Evolutionary conservation across 2,329 filamentous ascomycete genomes (phyloP).

Genomic region (Fusarium sp.): DNA sequence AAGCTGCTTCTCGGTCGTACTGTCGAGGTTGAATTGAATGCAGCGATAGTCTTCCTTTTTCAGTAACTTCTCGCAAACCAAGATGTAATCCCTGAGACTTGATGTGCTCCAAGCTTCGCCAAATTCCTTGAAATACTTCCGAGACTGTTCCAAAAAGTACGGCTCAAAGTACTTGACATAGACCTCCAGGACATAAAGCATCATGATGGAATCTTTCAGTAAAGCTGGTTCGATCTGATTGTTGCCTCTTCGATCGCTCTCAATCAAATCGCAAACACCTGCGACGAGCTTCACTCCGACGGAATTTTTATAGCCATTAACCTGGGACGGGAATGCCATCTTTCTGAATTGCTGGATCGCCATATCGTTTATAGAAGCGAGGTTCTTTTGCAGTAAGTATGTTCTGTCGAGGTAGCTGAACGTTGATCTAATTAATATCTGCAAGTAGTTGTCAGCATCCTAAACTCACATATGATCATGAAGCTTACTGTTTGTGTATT

Average conservation of each 20-base stretch:
- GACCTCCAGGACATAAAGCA: slow-evolving; percentile 86
- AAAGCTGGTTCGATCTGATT: slow-evolving; percentile 70
- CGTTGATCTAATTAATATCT: slow-evolving; percentile 84
- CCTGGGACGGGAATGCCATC: slow-evolving; percentile 60
- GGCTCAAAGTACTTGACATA: slow-evolving; percentile 87
- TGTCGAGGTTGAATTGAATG: slow-evolving; percentile 84
- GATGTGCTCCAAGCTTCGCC: slow-evolving; percentile 73
- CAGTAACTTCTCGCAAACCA: slow-evolving; percentile 76
- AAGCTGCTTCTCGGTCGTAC: slow-evolving; percentile 82
- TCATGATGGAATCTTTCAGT: slow-evolving; percentile 81
- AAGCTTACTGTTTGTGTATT: slow-evolving; percentile 76
- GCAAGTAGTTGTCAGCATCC: slow-evolving; percentile 20
- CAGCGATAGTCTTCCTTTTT: slow-evolving; percentile 80
- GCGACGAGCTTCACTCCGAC: slow-evolving; percentile 53
- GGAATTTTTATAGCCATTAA: slow-evolving; percentile 17
- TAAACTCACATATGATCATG: not conserved
- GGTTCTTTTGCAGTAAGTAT: slow-evolving; percentile 80
- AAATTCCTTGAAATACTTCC: slow-evolving; percentile 76
- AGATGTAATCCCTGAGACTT: slow-evolving; percentile 81
- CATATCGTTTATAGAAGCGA: slow-evolving; percentile 83
- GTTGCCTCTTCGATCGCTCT: slow-evolving; percentile 74
- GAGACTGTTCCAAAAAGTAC: slow-evolving; percentile 75
- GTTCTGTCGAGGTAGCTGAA: slow-evolving; percentile 96
- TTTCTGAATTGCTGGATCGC: slow-evolving; percentile 80
- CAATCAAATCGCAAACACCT: slow-evolving; percentile 80